phyloP scores from a whole-genome alignment of 2,329 filamentous ascomycete species.

The Thyridium curvatum region DNA sequence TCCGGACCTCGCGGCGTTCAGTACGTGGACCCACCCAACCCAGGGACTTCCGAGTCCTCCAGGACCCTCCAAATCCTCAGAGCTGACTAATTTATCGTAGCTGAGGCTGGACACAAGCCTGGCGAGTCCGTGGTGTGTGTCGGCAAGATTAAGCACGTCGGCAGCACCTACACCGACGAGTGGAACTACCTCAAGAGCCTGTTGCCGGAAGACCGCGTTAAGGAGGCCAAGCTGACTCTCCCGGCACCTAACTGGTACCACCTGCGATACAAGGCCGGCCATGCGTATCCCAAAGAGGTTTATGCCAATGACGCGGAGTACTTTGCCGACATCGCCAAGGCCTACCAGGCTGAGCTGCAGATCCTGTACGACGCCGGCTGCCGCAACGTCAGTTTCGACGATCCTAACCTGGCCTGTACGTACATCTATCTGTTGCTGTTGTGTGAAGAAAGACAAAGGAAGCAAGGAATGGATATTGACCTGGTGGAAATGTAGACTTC shows the following conservation, averaged over 20 bases:
- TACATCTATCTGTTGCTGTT: not conserved
- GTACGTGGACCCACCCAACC: slow-evolving; percentile 11
- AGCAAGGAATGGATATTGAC: too few species aligned
- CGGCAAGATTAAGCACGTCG: slow-evolving; percentile 38
- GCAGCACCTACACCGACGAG: slow-evolving; percentile 34
- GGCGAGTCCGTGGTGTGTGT: slow-evolving; percentile 38
- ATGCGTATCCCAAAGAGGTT: slow-evolving; percentile 40
- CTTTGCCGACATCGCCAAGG: slow-evolving; percentile 43
- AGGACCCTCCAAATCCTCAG: not conserved
- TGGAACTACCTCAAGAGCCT: slow-evolving; percentile 33
- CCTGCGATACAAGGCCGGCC: slow-evolving; percentile 40
- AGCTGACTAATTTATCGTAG: slow-evolving; percentile 13
- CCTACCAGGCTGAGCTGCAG: slow-evolving; percentile 40
- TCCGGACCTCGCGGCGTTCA: slow-evolving; percentile 33
- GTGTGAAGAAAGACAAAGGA: too few species aligned
- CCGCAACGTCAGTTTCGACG: slow-evolving; percentile 52
- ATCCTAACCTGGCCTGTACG: slow-evolving; percentile 49
- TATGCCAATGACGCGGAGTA: slow-evolving; percentile 42
- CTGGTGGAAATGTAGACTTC: slow-evolving; percentile 42
- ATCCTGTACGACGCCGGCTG: slow-evolving; percentile 42
- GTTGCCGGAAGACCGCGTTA: slow-evolving; percentile 53
- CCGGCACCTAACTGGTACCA: slow-evolving; percentile 60
- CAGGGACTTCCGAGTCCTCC: too few species aligned
- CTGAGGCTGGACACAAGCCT: slow-evolving; percentile 38
- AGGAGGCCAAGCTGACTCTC: slow-evolving; percentile 59